phyloP scores from a whole-genome alignment of 345 rosid genomes.

The Eucalyptus camaldulensis region DNA sequence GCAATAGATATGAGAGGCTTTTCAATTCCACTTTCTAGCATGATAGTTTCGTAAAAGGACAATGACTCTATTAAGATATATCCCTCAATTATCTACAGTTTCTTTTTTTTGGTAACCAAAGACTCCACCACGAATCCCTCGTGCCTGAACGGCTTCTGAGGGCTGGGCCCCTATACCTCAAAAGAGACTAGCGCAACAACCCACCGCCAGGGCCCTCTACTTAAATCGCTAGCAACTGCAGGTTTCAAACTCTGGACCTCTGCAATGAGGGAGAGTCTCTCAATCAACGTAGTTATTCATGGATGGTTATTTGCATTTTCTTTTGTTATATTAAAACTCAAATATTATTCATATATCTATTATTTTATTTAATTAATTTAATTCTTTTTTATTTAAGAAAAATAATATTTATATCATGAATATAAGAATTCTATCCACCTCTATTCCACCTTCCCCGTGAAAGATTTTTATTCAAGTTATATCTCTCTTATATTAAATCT shows the following conservation, averaged over 20 bases:
- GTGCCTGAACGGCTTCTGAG: too few relatives aligned
- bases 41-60: not conserved
- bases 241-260: too few relatives aligned
- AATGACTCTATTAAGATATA: not conserved
- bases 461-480: not conserved
- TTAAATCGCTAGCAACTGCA: too few relatives aligned
- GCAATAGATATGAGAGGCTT: not conserved
- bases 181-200: too few relatives aligned
- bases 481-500: not conserved
- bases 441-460: not conserved
- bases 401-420: not conserved
- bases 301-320: too few relatives aligned
- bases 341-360: not conserved
- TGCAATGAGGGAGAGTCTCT: too few relatives aligned
- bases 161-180: too few relatives aligned
- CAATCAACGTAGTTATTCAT: accelerated
- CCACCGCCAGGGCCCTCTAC: accelerated
- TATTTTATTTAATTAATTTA: not conserved
- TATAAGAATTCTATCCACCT: not conserved
- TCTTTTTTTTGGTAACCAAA: not conserved
- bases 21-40: not conserved
- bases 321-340: not conserved
- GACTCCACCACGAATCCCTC: too few relatives aligned
- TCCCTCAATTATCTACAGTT: not conserved
- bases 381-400: not conserved